These are phyloP conservation scores for Microbotryomycetes sp. DNA, from an alignment of 1,284 basidiomycete genomes.

Conservation along the genomic window DNA sequence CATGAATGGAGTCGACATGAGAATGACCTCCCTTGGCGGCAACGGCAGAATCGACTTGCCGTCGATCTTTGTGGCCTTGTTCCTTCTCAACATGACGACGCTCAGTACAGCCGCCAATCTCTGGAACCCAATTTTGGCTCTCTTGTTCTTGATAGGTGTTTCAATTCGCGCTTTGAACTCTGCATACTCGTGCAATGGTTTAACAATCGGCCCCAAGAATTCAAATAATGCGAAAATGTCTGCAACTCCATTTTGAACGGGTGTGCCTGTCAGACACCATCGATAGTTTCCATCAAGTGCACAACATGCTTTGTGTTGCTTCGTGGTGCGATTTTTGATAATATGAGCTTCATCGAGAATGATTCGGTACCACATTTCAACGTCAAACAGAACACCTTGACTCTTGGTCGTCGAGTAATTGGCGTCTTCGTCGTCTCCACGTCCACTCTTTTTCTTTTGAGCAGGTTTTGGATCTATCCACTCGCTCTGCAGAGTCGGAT, in stretches of 20 bases:
- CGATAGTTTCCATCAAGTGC: constrained; percentile 69
- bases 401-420: constrained; percentile 15
- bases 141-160: constrained; percentile 58
- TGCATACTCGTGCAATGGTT: constrained; percentile 70
- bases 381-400: constrained; percentile 62
- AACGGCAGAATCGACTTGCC: constrained; percentile 81
- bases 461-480: constrained; percentile 21
- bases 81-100: constrained; percentile 82
- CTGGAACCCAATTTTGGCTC: constrained; percentile 4
- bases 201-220: constrained; percentile 63
- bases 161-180: constrained; percentile 41
- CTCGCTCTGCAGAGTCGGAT: constrained; percentile 46
- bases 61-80: constrained; percentile 67
- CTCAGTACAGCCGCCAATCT: constrained; percentile 61
- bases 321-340: constrained; percentile 88
- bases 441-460: constrained; percentile 22
- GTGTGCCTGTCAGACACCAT: constrained; percentile 45
- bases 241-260: constrained; percentile 71
- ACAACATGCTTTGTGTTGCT: constrained; percentile 66
- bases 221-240: constrained; percentile 85
- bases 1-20: constrained; percentile 52
- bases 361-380: constrained; percentile 39
- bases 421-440: constrained; percentile 16
- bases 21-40: constrained; percentile 64
- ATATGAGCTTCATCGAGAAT: constrained; percentile 81